Base-by-base conservation (phyloP, 2,329 filamentous ascomycete species). In the Massarina eburnea region DNA sequence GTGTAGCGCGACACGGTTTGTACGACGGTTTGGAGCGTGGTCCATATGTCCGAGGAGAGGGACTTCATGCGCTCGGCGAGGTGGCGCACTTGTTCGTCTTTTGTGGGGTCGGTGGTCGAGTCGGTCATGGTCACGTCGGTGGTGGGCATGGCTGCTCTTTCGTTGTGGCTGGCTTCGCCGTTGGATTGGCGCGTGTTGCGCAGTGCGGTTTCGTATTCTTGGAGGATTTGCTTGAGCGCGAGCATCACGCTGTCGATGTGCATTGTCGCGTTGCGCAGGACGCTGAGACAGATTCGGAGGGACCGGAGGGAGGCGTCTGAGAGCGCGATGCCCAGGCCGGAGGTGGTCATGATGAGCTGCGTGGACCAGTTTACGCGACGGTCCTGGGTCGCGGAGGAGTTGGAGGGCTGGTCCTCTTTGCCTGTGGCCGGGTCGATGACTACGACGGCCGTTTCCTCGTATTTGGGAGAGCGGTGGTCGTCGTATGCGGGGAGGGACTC, bases 281-380 rank as follows among this genome's bases (percentile, higher is more conserved):
- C 88, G 19, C 80, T 80, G 2, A 97, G 75, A 53, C 91, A 96
- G 59, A 90, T 92, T 58, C 89, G 90, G 33, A 99, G 75, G 50
- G 87, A 94, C 41, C 85, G 82, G 8, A 96, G 74, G 18, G 89
- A 95, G 61, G 94, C 87, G 15, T 95, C 87, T 60, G 88, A 95
- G 80, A 99, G 90, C 1, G 94, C 91, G 14, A 95, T 86, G 52
- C 91, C 91, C 1, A 97, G 79, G 0, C 91, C 92, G 1, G 91
- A 95, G 0, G 92, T 96, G 4, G 89, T 91, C 67, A 95, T 88
- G 55, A 96, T 88, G 15, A 96, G 76, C 12, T 91, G 84, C 9
- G 88, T 89, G 50, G 88, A 89, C 90, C 91, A 95, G 32, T 76
- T 79, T 9, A 62, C 77, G 20, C 71, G 66, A 35, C 66, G 58